These are phyloP conservation scores for Sutorius australiensis DNA, from an alignment of 768 basidiomycete species.

Conservation along the genomic window DNA sequence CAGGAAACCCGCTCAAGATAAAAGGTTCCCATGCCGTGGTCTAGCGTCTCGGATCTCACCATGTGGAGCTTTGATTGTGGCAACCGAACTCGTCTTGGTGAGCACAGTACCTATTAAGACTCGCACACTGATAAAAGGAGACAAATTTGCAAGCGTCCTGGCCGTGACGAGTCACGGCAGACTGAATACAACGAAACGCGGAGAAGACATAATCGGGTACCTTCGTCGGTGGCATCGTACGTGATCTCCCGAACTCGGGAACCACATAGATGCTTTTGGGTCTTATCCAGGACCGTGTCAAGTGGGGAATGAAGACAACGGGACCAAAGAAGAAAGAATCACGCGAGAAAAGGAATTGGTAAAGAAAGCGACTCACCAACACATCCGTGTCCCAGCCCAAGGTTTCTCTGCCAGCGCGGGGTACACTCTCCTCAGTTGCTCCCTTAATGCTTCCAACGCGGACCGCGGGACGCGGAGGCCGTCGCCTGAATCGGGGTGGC, in stretches of 20 bases:
- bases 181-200: background rate
- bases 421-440: conserved; percentile 54
- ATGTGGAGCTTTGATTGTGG: background rate
- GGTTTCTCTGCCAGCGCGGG: conserved; percentile 75
- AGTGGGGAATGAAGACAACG: background rate
- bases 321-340: background rate
- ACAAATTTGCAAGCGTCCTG: background rate
- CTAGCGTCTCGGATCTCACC: background rate
- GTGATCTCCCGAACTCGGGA: background rate
- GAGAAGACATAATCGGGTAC: background rate
- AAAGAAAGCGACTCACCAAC: conserved; percentile 59
- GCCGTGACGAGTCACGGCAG: background rate
- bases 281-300: background rate
- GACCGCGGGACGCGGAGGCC: conserved; percentile 66
- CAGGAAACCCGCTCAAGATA: background rate
- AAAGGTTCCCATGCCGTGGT: background rate
- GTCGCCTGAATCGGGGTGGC: conserved; percentile 47
- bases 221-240: background rate
- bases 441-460: conserved; percentile 48
- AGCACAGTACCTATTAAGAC: background rate
- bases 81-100: background rate
- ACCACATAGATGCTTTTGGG: background rate
- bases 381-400: conserved; percentile 72
- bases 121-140: background rate
- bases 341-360: background rate